Evolutionary conservation across 2,329 filamentous ascomycete species (phyloP).

Genomic region (Tolypocladium tundrense): DNA sequence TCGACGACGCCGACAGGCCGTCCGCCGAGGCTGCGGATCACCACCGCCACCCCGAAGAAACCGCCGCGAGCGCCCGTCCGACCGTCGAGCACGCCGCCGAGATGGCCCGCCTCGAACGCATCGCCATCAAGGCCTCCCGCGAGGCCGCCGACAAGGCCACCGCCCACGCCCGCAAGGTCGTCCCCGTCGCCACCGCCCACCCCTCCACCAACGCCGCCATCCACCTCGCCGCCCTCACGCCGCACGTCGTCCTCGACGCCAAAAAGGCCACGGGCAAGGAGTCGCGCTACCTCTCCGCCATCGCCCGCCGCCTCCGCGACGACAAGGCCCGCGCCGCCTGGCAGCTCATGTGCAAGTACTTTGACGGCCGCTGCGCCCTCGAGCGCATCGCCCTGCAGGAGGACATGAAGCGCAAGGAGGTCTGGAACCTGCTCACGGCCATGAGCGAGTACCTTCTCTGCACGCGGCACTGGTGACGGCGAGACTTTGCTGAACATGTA

Average conservation of each 20-base stretch:
- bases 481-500: neutral
- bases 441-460: conserved; percentile 60
- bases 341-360: conserved; percentile 69
- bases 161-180: conserved; percentile 39
- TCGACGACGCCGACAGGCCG: neutral
- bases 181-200: conserved; percentile 39
- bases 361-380: conserved; percentile 75
- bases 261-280: conserved; percentile 71
- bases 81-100: conserved; percentile 48
- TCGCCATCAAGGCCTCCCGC: conserved; percentile 43
- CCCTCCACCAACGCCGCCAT: conserved; percentile 46
- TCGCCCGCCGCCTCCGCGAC: conserved; percentile 43
- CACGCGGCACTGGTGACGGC: conserved; percentile 57
- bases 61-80: conserved; percentile 20
- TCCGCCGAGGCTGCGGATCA: neutral
- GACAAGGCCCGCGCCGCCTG: conserved; percentile 55
- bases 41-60: conserved; percentile 9
- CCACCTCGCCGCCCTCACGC: conserved; percentile 46
- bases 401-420: conserved; percentile 74
- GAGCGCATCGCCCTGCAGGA: conserved; percentile 82
- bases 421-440: conserved; percentile 55
- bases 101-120: conserved; percentile 48
- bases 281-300: conserved; percentile 58
- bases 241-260: conserved; percentile 66
- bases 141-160: conserved; percentile 46